Evolutionary conservation across 495 filamentous ascomycete species (phyloP), one percentile per base, ranked within the genome.

Genomic region (Talaromyces liani): DNA sequence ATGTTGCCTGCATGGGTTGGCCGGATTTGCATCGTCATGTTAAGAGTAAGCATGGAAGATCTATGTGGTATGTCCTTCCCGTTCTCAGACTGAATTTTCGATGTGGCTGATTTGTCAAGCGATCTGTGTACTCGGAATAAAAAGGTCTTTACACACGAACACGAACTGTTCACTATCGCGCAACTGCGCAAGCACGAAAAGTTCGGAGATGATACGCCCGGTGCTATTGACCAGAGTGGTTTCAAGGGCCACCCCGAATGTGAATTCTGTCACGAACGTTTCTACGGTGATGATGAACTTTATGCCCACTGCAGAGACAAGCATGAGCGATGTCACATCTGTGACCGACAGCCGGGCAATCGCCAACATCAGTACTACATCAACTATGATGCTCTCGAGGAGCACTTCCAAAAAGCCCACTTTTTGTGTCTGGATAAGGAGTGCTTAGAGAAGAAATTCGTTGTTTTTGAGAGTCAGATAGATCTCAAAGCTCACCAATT

Each of bases 121-220:
- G 92, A 97, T 73, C 82, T 98, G 16, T 99, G 94, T 73, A 93
- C 92, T 1, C 77, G 91, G 41, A 90, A 97, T 75, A 98, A 99
- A 78, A 97, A 97, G 66, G 92, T 97, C 41, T 99, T 99, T 66
- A 97, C 94, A 0, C 95, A 98, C 72, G 94, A 99, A 75, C 94
- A 99, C 70, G 91, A 91, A 24, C 81, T 99, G n/a, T 97, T 97
- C 69, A 89, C 90, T 4, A 76, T 80, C n/a, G 82, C 86, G 58
- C 90, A 93, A 67, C 76, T 98, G 45, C 85, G 86, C 58, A 91
- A 86, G 66, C 94, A 99, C 70, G 93, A 98, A 82, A 88, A 84
- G 65, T 85, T 88, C 63, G 95, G 95, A 47, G 95, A 99, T 68
- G 90, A 97, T 69, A 87, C 88, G 55, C 94, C 94, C 25, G 94